These are phyloP conservation scores for Trichoderma citrinoviride DNA, from an alignment of 2,329 filamentous ascomycete species.

Conservation along the genomic window DNA sequence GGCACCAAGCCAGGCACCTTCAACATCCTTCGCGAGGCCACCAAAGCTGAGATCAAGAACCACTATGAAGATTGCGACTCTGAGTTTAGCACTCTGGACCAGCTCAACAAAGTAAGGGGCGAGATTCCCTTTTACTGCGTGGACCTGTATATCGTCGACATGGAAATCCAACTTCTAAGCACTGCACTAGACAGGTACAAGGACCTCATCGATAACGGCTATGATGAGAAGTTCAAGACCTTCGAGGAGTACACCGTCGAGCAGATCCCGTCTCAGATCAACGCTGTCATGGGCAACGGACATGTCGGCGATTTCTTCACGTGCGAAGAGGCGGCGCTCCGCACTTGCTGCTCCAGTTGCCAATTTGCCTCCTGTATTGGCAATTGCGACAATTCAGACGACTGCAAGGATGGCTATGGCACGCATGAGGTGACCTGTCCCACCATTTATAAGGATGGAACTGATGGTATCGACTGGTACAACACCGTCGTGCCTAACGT, in stretches of 20 bases:
- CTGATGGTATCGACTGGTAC: not conserved
- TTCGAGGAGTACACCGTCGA: conserved; percentile 21
- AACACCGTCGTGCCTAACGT: conserved; percentile 14
- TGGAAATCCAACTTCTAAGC: conserved; percentile 20
- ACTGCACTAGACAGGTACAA: conserved; percentile 21
- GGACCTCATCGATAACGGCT: conserved; percentile 22
- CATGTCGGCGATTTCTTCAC: conserved; percentile 22
- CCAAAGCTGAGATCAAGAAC: conserved; percentile 18
- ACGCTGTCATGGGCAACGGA: conserved; percentile 20
- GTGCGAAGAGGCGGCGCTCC: conserved; percentile 15
- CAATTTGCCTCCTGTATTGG: not conserved
- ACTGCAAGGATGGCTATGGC: conserved; percentile 14
- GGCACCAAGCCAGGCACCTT: conserved; percentile 30
- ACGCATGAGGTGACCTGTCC: conserved; percentile 14
- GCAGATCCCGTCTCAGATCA: conserved; percentile 20
- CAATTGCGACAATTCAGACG: conserved; percentile 10
- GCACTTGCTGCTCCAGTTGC: conserved; percentile 20
- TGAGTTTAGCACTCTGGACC: conserved; percentile 30
- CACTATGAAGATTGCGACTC: conserved; percentile 5
- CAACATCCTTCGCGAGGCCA: conserved; percentile 32
- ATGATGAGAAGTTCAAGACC: conserved; percentile 23
- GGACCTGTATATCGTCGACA: conserved; percentile 20
- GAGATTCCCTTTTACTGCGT: conserved; percentile 23
- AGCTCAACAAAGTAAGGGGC: conserved; percentile 15
- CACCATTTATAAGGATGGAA: conserved; percentile 18